A percentile compares a stretch with the other conserved stretches of the same genome.
Evolutionary conservation across 495 filamentous ascomycete species (phyloP).

Genomic region (Penicillium antarcticum): DNA sequence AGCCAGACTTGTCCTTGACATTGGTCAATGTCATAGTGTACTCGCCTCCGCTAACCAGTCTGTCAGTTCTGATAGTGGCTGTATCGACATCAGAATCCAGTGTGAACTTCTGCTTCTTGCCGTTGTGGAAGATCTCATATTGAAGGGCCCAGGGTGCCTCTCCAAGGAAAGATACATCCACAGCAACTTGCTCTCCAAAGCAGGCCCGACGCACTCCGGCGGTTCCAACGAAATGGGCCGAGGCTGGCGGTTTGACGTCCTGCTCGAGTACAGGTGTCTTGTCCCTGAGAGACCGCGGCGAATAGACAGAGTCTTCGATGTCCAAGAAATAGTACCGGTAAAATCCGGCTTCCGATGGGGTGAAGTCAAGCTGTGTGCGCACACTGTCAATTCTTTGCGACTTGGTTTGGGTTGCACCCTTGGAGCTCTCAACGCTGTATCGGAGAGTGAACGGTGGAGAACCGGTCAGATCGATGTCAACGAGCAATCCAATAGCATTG

Average conservation of each 20-base stretch:
- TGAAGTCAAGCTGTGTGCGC: slow-evolving; percentile 76
- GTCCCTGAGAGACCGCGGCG: slow-evolving; percentile 44
- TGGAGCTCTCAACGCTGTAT: slow-evolving; percentile 65
- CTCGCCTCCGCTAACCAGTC: slow-evolving; percentile 75
- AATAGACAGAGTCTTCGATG: slow-evolving; percentile 79
- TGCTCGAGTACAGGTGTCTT: slow-evolving; percentile 68
- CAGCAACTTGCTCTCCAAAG: slow-evolving; percentile 72
- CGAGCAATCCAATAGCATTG: slow-evolving; percentile 82
- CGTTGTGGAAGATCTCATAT: slow-evolving; percentile 90
- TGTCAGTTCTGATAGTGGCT: slow-evolving; percentile 69
- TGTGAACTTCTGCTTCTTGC: slow-evolving; percentile 68
- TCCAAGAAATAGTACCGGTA: slow-evolving; percentile 82
- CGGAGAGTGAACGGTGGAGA: slow-evolving; percentile 81
- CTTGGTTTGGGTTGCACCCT: slow-evolving; percentile 37
- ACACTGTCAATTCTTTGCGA: slow-evolving; percentile 56
- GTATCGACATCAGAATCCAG: slow-evolving; percentile 56
- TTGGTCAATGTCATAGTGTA: slow-evolving; percentile 79
- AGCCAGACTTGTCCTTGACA: slow-evolving; percentile 80
- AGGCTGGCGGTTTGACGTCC: slow-evolving; percentile 87
- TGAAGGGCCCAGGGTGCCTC: slow-evolving; percentile 85
- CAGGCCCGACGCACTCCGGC: slow-evolving; percentile 57
- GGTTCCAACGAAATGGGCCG: slow-evolving; percentile 61
- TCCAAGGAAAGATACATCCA: slow-evolving; percentile 71
- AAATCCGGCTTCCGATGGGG: slow-evolving; percentile 75
- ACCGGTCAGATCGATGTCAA: slow-evolving; percentile 83